Conservation (phyloP, 139 green algal species). For the Pleodorina starrii region DNA sequence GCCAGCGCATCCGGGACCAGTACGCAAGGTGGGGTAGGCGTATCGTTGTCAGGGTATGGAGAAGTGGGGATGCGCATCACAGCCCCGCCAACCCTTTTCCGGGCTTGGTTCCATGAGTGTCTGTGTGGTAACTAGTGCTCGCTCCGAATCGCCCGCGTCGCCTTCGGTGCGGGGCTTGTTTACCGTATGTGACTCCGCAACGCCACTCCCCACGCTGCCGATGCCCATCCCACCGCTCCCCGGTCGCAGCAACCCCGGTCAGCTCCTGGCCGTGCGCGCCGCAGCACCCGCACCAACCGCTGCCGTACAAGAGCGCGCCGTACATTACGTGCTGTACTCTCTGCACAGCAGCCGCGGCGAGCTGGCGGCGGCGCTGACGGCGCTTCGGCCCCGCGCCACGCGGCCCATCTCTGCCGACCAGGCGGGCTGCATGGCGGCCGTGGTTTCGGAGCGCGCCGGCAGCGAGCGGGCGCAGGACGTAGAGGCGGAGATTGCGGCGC, state of each 20-base stretch:
- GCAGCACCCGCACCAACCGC: not conserved
- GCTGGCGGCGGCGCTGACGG: conserved; percentile 27
- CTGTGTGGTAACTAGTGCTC: too few species aligned
- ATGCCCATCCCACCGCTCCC: too few species aligned
- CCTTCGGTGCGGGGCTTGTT: too few species aligned
- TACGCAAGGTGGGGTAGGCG: conserved; percentile 6
- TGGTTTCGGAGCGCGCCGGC: conserved; percentile 16
- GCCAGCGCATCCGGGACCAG: not conserved
- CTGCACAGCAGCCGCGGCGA: conserved; percentile 25
- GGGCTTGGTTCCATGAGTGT: too few species aligned
- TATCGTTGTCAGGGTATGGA: too few species aligned
- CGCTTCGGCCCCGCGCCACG: conserved; percentile 20
- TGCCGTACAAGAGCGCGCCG: conserved; percentile 13
- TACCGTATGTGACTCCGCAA: too few species aligned
- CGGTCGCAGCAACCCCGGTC: not conserved
- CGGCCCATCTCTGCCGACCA: not conserved
- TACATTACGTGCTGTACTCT: conserved; percentile 16
- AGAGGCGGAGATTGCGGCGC: not conserved
- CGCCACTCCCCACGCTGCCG: too few species aligned
- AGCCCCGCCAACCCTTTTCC: too few species aligned
- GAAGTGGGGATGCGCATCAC: too few species aligned
- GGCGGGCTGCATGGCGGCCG: conserved; percentile 11
- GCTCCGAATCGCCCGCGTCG: too few species aligned
- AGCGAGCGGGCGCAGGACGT: not conserved
- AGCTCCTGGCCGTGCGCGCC: not conserved